Evolutionary conservation across 179 eudicot species (phyloP).

Genomic region (Beta macrorhiza): DNA sequence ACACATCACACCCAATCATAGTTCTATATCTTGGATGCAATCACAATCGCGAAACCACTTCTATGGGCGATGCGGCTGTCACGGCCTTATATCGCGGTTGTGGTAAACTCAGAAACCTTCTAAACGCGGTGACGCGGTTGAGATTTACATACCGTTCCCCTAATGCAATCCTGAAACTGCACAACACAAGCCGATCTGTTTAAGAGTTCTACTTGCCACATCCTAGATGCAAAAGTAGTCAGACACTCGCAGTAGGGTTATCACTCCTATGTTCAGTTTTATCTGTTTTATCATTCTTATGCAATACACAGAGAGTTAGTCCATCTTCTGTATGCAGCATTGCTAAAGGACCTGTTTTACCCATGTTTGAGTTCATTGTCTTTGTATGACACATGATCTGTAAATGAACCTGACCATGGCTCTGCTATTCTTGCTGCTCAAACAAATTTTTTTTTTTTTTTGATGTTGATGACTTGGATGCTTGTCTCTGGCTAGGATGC

Average conservation of each 20-base stretch:
- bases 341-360: background rate
- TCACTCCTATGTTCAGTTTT: background rate
- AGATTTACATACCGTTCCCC: background rate
- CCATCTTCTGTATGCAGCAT: conserved; percentile 4
- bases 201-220: background rate
- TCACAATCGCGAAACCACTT: too few relatives aligned
- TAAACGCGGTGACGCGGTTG: too few relatives aligned
- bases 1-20: background rate
- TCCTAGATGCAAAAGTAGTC: background rate
- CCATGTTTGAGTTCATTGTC: background rate
- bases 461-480: conserved; percentile 11
- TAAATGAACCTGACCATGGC: background rate
- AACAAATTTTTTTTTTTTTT: conserved; percentile 5
- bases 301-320: background rate
- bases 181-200: background rate
- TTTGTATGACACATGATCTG: background rate
- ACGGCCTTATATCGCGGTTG: too few relatives aligned
- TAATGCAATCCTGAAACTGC: background rate
- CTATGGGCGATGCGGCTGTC: background rate
- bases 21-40: too few relatives aligned
- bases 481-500: conserved; percentile 67
- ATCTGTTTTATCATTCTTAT: too few relatives aligned
- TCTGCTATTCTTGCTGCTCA: background rate
- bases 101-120: too few relatives aligned
- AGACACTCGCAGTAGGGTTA: background rate